These are phyloP conservation scores for Murraya paniculata DNA, from an alignment of 345 rosid species.

Conservation along the genomic window DNA sequence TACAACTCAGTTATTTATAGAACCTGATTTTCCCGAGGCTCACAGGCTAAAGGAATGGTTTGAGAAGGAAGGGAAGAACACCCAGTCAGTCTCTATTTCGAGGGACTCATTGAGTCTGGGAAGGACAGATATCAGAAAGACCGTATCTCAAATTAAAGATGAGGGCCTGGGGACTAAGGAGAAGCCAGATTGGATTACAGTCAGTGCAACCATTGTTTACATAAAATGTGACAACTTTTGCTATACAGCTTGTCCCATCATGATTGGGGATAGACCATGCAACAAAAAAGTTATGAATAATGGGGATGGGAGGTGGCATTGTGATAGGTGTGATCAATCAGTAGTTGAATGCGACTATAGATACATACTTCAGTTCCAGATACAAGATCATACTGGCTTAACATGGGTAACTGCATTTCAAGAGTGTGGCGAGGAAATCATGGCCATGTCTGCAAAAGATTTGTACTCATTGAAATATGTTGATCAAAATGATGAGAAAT, in stretches of 20 bases:
- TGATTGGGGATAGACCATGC: constrained; percentile 79
- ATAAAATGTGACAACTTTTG: constrained; percentile 81
- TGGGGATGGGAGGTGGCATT: constrained; percentile 91
- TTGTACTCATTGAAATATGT: constrained; percentile 62
- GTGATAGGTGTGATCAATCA: constrained; percentile 73
- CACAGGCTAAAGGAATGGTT: constrained; percentile 69
- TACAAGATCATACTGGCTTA: constrained; percentile 84
- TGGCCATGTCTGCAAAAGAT: constrained; percentile 86
- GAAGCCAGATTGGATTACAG: constrained; percentile 90
- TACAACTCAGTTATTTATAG: constrained; percentile 64
- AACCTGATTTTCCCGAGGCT: constrained; percentile 79
- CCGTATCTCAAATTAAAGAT: constrained; percentile 79
- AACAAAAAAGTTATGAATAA: constrained; percentile 84
- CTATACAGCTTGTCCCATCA: constrained; percentile 88
- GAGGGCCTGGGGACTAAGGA: constrained; percentile 91
- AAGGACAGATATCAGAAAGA: constrained; percentile 58
- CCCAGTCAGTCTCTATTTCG: constrained; percentile 65
- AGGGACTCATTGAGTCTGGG: constrained; percentile 55
- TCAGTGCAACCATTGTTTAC: constrained; percentile 56
- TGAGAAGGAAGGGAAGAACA: constrained; percentile 62
- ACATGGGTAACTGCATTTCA: constrained; percentile 94
- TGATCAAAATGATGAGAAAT: constrained; percentile 61
- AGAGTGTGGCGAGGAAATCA: constrained; percentile 77
- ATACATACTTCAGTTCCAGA: constrained; percentile 81
- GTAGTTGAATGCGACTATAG: constrained; percentile 81